Conservation (phyloP, 495 filamentous ascomycete genomes). For the Aspergillus ostianus region DNA sequence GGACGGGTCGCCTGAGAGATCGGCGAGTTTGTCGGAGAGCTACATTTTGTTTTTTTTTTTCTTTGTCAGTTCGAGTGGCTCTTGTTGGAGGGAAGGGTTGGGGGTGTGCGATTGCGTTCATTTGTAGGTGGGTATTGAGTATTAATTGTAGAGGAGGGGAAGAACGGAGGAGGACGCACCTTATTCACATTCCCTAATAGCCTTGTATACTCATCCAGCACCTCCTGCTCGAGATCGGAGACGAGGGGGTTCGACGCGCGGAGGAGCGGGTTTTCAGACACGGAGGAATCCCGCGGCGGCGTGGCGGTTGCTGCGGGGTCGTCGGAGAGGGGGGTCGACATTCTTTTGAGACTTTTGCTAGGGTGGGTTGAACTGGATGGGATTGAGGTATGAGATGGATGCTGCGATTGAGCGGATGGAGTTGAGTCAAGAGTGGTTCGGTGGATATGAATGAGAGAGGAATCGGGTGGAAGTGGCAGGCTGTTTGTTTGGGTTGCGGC, state of each 20-base stretch:
- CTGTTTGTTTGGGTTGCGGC: not conserved
- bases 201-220: constrained; percentile 88
- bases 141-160: not conserved
- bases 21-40: constrained; percentile 41
- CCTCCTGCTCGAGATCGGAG: constrained; percentile 84
- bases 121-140: constrained; percentile 6
- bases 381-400: constrained; percentile 3
- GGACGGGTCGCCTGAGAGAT: constrained; percentile 31
- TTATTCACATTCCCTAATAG: constrained; percentile 89
- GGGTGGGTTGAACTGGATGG: not conserved
- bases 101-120: not conserved
- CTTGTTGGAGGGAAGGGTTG: not conserved
- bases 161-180: constrained; percentile 42
- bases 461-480: not conserved
- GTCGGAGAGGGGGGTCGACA: constrained; percentile 6
- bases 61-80: not conserved
- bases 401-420: not conserved
- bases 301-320: not conserved
- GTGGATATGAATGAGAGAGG: not conserved
- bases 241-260: constrained; percentile 37
- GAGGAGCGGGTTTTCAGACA: constrained; percentile 40
- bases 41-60: constrained; percentile 7
- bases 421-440: not conserved
- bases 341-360: constrained; percentile 11
- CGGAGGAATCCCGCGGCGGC: not conserved